Evolutionary conservation across 352 stramenopile genomes (phyloP).

Genomic region (Phytophthora boehmeriae): DNA sequence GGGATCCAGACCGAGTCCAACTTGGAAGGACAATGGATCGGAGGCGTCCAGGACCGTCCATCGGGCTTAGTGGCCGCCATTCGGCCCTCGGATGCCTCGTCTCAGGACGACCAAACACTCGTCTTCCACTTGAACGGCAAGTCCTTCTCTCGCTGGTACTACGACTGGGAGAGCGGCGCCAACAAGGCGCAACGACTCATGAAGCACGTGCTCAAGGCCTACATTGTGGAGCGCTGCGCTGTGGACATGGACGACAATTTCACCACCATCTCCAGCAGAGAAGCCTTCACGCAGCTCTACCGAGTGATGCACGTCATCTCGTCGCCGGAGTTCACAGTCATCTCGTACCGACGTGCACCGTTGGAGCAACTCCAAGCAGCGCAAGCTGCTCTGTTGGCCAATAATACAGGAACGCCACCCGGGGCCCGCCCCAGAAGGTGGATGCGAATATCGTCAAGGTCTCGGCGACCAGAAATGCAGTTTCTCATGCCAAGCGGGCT

Average conservation of each 20-base stretch:
- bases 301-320: slow-evolving; percentile 53
- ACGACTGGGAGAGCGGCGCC: slow-evolving; percentile 74
- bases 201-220: slow-evolving; percentile 68
- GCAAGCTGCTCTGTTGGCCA: slow-evolving; percentile 7
- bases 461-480: no score
- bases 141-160: slow-evolving; percentile 63
- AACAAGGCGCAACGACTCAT: slow-evolving; percentile 76
- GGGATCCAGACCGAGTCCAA: slow-evolving; percentile 60
- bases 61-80: slow-evolving; percentile 33
- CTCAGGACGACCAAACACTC: slow-evolving; percentile 24
- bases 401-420: no score
- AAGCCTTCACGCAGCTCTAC: slow-evolving; percentile 40
- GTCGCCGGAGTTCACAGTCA: slow-evolving; percentile 25
- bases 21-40: slow-evolving; percentile 64
- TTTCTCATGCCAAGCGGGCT: no score
- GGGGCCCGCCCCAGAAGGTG: no score
- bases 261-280: slow-evolving; percentile 16
- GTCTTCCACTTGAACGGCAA: slow-evolving; percentile 68
- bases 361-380: slow-evolving; percentile 8
- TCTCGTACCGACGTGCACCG: slow-evolving; percentile 54
- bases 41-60: slow-evolving; percentile 49
- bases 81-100: slow-evolving; percentile 3
- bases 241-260: slow-evolving; percentile 47
- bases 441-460: no score
- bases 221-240: slow-evolving; percentile 50